Evolutionary conservation across 1,284 basidiomycete genomes (phyloP), one percentile per base, ranked within the genome.

Genomic region (Heliocybe sulcata): DNA sequence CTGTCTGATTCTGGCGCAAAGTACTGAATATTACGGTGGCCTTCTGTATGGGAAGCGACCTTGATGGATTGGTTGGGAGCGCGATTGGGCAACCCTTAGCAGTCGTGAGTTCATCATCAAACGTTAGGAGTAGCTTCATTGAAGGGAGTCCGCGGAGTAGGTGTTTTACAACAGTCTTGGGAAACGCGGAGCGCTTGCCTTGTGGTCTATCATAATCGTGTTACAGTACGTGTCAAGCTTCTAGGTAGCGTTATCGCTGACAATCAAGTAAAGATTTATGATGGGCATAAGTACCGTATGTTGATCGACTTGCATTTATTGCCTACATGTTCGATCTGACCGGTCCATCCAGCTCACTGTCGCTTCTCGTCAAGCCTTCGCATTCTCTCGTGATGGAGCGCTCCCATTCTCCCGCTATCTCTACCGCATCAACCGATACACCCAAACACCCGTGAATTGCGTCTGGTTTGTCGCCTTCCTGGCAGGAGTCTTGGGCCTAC

Each of bases 51-150:
- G 85, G 85, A 31, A 75, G 75, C 1, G 79, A 87, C 61, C 62
- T 90, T 1, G 69, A 77, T 9, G 69, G 69, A 1, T 74, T 92
- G 20, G 67, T 82, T 54, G 70, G 72, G 54, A 84, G 81, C 52
- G 72, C 79, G 10, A 76, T 81, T 55, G 81, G 77, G 14, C 90
- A 93, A 60, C 90, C 90, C 0, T 84, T 89, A 83, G 86, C 77
- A 2, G 68, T 29, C 19, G 45, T 47, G 23, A 47, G 45, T 20
- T 47, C 9, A 19, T 9, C 45, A 47, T 20, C 23, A 20, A 9
- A 9, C 9, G 19, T 20, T 47, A 9, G 19, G 19, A n/a, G 47
- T 26, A 16, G 22, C 16, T 29, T 25, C 8, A 16, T 25, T 22
- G n/a, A 6, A 49, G 6, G 8, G 4, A 6, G 12, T n/a, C 23